A percentile compares a stretch with the other conserved stretches of the same genome.
These are phyloP conservation scores for Fusarium sp. DNA, from an alignment of 2,329 filamentous ascomycete species.

Conservation along the genomic window DNA sequence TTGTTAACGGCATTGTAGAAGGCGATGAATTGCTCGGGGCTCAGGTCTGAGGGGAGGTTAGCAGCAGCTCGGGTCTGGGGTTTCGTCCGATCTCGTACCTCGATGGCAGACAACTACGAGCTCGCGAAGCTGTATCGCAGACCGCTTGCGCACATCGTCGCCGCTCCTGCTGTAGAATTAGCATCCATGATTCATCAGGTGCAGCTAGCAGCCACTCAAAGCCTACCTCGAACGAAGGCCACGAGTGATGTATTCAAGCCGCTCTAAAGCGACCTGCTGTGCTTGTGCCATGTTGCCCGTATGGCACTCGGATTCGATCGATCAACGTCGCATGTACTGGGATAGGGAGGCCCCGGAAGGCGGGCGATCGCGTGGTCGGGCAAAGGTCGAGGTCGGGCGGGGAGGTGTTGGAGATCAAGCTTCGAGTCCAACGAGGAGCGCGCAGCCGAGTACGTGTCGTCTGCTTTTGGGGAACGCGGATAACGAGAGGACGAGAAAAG, in stretches of 20 bases:
- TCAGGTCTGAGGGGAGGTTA: constrained; percentile 70
- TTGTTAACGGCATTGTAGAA: constrained; percentile 70
- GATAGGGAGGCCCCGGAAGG: constrained; percentile 9
- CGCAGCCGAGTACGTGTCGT: constrained; percentile 28
- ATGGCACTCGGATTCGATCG: constrained; percentile 35
- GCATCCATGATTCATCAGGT: constrained; percentile 1
- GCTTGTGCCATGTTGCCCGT: constrained; percentile 56
- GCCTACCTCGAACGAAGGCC: constrained; percentile 68
- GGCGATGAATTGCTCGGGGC: constrained; percentile 78
- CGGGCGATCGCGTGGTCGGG: constrained; percentile 6
- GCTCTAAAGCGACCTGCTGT: constrained; percentile 66
- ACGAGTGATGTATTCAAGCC: constrained; percentile 65
- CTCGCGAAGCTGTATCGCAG: constrained; percentile 66
- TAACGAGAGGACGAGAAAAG: not conserved
- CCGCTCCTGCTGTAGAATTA: constrained; percentile 45
- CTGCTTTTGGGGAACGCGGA: not conserved
- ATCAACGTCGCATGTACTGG: constrained; percentile 47
- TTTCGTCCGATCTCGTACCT: constrained; percentile 54
- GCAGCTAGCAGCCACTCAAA: not conserved
- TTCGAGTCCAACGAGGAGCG: constrained; percentile 21
- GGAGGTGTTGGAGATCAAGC: constrained; percentile 11
- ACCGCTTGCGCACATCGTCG: constrained; percentile 65
- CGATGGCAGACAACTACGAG: constrained; percentile 67
- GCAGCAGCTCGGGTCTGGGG: not conserved
- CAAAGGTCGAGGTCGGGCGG: constrained; percentile 14